Evolutionary conservation across 108 stramenopile genomes (phyloP), one percentile per base, ranked within the genome.

Genomic region (Stephanodiscus minutulus): DNA sequence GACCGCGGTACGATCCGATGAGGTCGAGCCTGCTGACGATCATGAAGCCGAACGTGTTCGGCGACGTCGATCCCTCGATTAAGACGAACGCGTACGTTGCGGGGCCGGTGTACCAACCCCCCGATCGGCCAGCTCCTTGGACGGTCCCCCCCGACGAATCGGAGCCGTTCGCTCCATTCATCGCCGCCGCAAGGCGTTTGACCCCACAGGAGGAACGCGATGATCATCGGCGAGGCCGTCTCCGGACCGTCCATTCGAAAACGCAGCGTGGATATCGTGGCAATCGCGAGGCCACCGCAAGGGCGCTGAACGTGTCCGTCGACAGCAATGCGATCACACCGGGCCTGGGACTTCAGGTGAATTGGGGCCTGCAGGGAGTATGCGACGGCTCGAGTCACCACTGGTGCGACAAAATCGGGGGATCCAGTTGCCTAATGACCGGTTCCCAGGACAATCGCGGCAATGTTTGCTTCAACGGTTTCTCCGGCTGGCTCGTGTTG

Each of bases 401-500:
- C 24, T 80, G 72, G 72, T 73, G 79, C 33, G 67, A 80, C 18
- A 80, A 63, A 39, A 25, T 15, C 0, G 50, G 31, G 5, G 46
- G 21, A 5, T 29, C 37, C 21, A 29, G 17, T 0, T 72, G 72
- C 41, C 44, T 80, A 1, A 56, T 72, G 61, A 61, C 61, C 0
- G 55, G 55, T 24, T 47, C 71, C 29, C 73, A 74, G 57, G 77
- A 79, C 50, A 72, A 64, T 20, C 54, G 70, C n/a, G 77, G 77
- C 7, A 61, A 46, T 27, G 36, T 80, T 24, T 73, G 67, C 52
- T 73, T 73, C 46, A 61, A 68, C 64, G 61, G 61, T 0, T 48
- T 80, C 7, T 73, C 72, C 17, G 79, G 80, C 15, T 81, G 71
- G 80, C 21, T 73, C 18, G 70, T 76, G 4, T 77, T 77, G 17